Conservation (phyloP, 129 eudicot genomes). For the sunflower (Helianthus annuus) region HanXRQr2.0-SUNRISE NC_035439.2:32043417-32043916, state of each 20-base stretch:
- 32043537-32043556: constrained; percentile 71
- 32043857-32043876: constrained; percentile 37
- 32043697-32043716: constrained; percentile 75
- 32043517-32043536: constrained; percentile 93
- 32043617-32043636: constrained; percentile 81
- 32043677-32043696: constrained; percentile 50
- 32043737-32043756: constrained; percentile 89
- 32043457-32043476: constrained; percentile 48
- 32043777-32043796: constrained; percentile 1
- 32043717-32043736: constrained; percentile 81
- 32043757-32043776: neutral
- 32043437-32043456: constrained; percentile 54
- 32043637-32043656: constrained; percentile 55
- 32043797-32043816: constrained; percentile 32
- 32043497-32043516: constrained; percentile 73
- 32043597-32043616: constrained; percentile 82
- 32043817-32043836: constrained; percentile 35
- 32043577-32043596: constrained; percentile 76
- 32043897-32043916: constrained; percentile 76
- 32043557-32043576: constrained; percentile 73
- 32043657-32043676: constrained; percentile 60
- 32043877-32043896: constrained; percentile 83
- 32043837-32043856: constrained; percentile 46
- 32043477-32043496: constrained; percentile 53
- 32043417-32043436: constrained; percentile 80